A percentile compares a stretch with the other conserved stretches of the same genome.
These are phyloP conservation scores for Sporothrix variecibatus DNA, from an alignment of 2,329 filamentous ascomycete species.

Conservation along the genomic window DNA sequence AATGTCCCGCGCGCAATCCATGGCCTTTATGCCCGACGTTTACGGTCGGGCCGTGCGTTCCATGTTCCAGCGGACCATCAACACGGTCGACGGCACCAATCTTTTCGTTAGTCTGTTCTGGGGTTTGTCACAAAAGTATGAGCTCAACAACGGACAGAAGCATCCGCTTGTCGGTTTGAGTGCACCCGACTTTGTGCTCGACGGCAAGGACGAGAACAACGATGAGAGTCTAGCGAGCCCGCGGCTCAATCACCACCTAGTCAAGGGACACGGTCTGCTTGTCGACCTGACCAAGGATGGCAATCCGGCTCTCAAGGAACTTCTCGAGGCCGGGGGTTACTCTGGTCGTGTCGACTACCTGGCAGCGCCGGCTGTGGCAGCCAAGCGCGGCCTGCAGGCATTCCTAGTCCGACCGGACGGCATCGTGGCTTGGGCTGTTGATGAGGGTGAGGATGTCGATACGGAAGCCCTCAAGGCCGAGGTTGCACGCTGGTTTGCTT, in stretches of 20 bases:
- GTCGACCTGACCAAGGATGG: conserved; percentile 33
- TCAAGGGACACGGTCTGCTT: conserved; percentile 35
- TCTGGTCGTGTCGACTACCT: conserved; percentile 18
- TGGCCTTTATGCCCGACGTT: conserved; percentile 37
- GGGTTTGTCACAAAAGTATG: conserved; percentile 42
- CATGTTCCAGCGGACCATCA: conserved; percentile 36
- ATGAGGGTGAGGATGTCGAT: conserved; percentile 1
- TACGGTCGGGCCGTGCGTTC: conserved; percentile 34
- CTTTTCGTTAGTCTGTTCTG: conserved; percentile 39
- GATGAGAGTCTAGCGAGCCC: neutral
- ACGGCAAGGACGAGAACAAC: conserved; percentile 7
- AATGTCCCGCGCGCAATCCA: conserved; percentile 43
- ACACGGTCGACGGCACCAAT: conserved; percentile 37
- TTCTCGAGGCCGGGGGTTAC: neutral
- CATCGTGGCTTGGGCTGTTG: conserved; percentile 23
- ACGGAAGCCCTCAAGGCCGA: neutral
- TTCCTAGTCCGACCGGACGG: conserved; percentile 24
- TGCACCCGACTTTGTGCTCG: conserved; percentile 29
- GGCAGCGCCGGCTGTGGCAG: neutral
- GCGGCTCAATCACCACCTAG: conserved; percentile 38
- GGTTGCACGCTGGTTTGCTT: conserved; percentile 11
- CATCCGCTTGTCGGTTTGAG: conserved; percentile 26
- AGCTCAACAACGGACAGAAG: conserved; percentile 32
- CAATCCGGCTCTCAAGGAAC: neutral
- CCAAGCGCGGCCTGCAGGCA: conserved; percentile 9